phyloP scores from a whole-genome alignment of 495 filamentous ascomycete species.

The Melanomma pulvis-pyrius region DNA sequence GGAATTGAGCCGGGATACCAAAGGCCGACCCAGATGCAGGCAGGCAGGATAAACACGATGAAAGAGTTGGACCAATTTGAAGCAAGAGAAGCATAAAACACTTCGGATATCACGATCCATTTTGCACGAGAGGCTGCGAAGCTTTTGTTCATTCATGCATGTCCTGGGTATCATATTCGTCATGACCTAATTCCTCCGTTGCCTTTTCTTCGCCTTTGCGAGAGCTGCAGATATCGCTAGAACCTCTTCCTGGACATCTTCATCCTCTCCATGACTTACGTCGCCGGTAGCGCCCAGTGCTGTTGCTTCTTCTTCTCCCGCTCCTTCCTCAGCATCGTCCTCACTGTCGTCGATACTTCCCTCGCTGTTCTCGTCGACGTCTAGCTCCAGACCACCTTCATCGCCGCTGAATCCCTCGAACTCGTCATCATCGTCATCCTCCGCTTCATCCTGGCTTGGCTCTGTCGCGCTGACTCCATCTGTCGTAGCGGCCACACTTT shows the following conservation, averaged over 20 bases:
- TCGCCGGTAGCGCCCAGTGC: neutral
- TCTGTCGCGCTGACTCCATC: slow-evolving; percentile 29
- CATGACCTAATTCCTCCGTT: slow-evolving; percentile 9
- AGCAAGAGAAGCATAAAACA: neutral
- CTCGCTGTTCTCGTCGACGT: slow-evolving; percentile 19
- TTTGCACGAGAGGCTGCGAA: neutral
- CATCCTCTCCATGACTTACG: slow-evolving; percentile 6
- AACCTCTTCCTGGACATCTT: slow-evolving; percentile 36
- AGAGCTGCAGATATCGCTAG: slow-evolving; percentile 25
- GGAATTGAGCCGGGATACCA: neutral
- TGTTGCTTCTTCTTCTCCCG: neutral
- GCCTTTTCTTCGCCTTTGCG: slow-evolving; percentile 25
- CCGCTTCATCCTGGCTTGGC: neutral
- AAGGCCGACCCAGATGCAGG: neutral
- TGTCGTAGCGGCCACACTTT: slow-evolving; percentile 43
- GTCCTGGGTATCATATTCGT: slow-evolving; percentile 21
- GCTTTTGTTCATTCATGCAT: neutral
- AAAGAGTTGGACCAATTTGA: neutral
- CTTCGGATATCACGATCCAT: neutral
- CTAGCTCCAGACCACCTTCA: slow-evolving; percentile 41
- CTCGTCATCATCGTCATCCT: slow-evolving; percentile 44
- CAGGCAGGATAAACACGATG: neutral
- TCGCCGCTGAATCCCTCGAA: slow-evolving; percentile 60
- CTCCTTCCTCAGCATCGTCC: slow-evolving; percentile 8
- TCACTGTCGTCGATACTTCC: slow-evolving; percentile 13